Evolutionary conservation across 805 yeast species (phyloP).

Genomic region (Yamadazyma nakazawae): DNA sequence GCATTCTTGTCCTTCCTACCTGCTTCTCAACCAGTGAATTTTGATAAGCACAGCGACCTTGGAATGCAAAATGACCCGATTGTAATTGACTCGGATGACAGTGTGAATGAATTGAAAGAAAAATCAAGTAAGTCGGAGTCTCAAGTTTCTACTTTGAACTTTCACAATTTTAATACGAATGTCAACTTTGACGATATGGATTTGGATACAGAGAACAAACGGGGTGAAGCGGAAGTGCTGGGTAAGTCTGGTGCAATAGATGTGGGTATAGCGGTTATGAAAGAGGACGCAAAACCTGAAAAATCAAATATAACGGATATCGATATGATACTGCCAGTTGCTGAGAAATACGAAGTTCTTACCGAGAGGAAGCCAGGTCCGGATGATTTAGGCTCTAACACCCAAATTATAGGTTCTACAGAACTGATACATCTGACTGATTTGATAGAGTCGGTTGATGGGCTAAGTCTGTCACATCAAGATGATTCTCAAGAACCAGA

Average conservation of each 20-base stretch:
- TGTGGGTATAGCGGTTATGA: background rate
- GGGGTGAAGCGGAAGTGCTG: background rate
- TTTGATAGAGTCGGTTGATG: background rate
- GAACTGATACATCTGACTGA: background rate
- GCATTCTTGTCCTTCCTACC: constrained; percentile 87
- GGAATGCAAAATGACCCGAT: constrained; percentile 6
- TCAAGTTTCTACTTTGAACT: background rate
- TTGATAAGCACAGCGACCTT: background rate
- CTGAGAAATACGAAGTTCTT: background rate
- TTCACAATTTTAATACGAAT: background rate
- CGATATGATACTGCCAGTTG: background rate
- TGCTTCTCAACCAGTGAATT: constrained; percentile 58
- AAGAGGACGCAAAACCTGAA: background rate
- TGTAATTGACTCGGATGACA: constrained; percentile 13
- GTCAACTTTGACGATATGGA: background rate
- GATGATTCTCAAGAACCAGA: background rate
- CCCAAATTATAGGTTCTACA: background rate
- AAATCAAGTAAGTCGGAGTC: background rate
- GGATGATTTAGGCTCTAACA: background rate
- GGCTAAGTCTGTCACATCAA: background rate
- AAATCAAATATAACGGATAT: background rate
- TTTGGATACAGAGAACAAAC: background rate
- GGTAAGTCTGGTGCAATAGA: background rate
- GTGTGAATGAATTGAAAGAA: background rate
- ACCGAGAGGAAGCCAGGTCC: background rate